A percentile compares a stretch with the other conserved stretches of the same genome.
Evolutionary conservation across 1,284 basidiomycete species (phyloP).

Genomic region (Mycena citricolor): DNA sequence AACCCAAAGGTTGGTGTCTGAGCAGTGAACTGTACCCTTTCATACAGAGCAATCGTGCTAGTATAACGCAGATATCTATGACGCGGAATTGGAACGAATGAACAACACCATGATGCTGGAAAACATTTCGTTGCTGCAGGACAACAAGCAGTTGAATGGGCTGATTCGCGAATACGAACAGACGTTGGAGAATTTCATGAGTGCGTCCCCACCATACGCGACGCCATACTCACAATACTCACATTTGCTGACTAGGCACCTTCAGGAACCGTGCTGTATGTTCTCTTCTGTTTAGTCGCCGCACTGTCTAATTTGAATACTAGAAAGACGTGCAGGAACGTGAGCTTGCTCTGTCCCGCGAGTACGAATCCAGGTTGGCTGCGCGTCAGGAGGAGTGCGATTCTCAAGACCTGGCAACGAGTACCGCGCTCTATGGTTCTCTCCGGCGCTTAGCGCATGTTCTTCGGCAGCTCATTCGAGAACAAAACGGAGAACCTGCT

Average conservation of each 20-base stretch:
- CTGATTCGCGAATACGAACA: constrained; percentile 96
- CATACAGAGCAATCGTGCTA: constrained; percentile 8
- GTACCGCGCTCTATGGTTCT: constrained; percentile 67
- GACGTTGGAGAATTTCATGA: constrained; percentile 95
- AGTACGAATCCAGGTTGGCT: constrained; percentile 87
- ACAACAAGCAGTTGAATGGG: constrained; percentile 91
- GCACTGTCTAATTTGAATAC: constrained; percentile 1
- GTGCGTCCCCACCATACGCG: constrained; percentile 40
- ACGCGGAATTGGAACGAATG: constrained; percentile 90
- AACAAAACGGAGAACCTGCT: constrained; percentile 71
- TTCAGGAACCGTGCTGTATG: constrained; percentile 91
- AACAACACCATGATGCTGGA: constrained; percentile 81
- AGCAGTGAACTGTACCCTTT: background rate
- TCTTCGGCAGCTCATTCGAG: constrained; percentile 73
- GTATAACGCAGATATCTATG: constrained; percentile 76
- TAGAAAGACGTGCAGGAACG: constrained; percentile 95
- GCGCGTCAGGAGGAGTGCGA: constrained; percentile 75
- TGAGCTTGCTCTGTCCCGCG: constrained; percentile 86
- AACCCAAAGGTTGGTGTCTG: constrained; percentile 69
- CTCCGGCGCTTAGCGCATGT: constrained; percentile 73
- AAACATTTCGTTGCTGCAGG: constrained; percentile 86
- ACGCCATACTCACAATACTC: too few species aligned
- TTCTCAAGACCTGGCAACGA: constrained; percentile 56
- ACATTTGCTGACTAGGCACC: constrained; percentile 31
- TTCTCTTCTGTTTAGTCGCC: constrained; percentile 26